Conservation (phyloP, 2,329 filamentous ascomycete species). For the Colletotrichum paranaense region DNA sequence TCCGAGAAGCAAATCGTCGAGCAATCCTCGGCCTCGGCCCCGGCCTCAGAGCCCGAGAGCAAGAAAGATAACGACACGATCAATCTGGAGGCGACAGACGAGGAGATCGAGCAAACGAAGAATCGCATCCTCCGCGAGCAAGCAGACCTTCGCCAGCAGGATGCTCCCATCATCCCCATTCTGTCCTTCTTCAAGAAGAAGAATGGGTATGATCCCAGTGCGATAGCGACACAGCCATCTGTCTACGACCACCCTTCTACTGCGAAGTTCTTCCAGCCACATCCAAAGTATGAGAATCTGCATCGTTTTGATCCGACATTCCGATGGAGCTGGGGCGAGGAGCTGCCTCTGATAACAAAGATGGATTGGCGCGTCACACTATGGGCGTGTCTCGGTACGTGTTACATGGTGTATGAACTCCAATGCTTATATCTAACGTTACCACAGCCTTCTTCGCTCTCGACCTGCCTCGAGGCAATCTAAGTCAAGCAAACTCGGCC, state of each 20-base stretch:
- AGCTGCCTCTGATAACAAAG: conserved; percentile 42
- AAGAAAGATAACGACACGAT: not conserved
- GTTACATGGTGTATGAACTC: accelerated
- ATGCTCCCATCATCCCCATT: conserved; percentile 39
- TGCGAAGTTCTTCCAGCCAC: conserved; percentile 48
- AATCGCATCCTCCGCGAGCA: conserved; percentile 28
- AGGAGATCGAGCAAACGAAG: conserved; percentile 24
- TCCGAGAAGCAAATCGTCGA: conserved; percentile 2
- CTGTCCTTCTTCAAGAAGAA: conserved; percentile 40
- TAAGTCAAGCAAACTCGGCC: conserved; percentile 41
- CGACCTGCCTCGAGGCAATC: conserved; percentile 40
- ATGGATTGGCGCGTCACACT: conserved; percentile 42
- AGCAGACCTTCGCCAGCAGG: conserved; percentile 38
- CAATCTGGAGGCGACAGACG: conserved; percentile 13
- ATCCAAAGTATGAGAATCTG: conserved; percentile 46
- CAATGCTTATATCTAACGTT: not conserved
- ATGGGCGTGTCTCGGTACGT: conserved; percentile 35
- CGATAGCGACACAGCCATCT: conserved; percentile 53
- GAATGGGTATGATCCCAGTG: conserved; percentile 34
- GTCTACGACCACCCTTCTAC: conserved; percentile 57
- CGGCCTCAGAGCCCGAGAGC: not conserved
- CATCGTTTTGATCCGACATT: conserved; percentile 47
- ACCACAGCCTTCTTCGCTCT: conserved; percentile 39
- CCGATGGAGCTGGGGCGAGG: conserved; percentile 48
- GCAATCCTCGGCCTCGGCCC: not conserved